These are phyloP conservation scores for Hyphodiscus hymeniophilus DNA, from an alignment of 495 filamentous ascomycete genomes.

Conservation along the genomic window DNA sequence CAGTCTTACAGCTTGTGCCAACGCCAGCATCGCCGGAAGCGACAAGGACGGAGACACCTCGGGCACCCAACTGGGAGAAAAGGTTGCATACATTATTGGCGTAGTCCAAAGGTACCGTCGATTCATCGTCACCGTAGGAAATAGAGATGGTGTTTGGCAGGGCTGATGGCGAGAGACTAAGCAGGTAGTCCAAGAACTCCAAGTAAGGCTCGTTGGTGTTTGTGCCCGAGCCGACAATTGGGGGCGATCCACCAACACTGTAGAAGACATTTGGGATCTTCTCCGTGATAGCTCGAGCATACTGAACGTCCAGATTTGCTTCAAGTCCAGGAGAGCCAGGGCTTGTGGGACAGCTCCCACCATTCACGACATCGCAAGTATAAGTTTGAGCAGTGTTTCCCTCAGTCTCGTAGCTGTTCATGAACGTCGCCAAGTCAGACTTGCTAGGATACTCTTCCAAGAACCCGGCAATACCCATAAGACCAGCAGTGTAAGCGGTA, in stretches of 20 bases:
- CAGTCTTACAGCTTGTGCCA: conserved; percentile 41
- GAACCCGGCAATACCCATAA: conserved; percentile 19
- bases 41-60: conserved; percentile 65
- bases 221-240: conserved; percentile 10
- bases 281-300: conserved; percentile 19
- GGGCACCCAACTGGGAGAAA: conserved; percentile 63
- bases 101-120: conserved; percentile 56
- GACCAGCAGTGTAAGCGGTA: conserved; percentile 5
- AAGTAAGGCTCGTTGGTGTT: conserved; percentile 76
- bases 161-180: conserved; percentile 42
- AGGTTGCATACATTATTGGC: conserved; percentile 58
- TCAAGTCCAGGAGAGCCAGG: conserved; percentile 33
- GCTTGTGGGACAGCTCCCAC: conserved; percentile 45
- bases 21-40: conserved; percentile 68
- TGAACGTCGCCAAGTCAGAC: conserved; percentile 32
- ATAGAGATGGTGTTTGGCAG: conserved; percentile 69
- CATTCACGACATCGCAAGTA: conserved; percentile 56
- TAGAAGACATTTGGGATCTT: conserved; percentile 20
- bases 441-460: conserved; percentile 17
- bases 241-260: conserved; percentile 15
- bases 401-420: conserved; percentile 41
- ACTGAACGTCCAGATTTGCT: conserved; percentile 65
- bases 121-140: conserved; percentile 64
- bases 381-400: conserved; percentile 31
- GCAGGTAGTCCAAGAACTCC: conserved; percentile 65